A percentile compares a stretch with the other conserved stretches of the same genome.
Conservation (phyloP, 805 yeast genomes). For the Ogataea polymorpha region DNA sequence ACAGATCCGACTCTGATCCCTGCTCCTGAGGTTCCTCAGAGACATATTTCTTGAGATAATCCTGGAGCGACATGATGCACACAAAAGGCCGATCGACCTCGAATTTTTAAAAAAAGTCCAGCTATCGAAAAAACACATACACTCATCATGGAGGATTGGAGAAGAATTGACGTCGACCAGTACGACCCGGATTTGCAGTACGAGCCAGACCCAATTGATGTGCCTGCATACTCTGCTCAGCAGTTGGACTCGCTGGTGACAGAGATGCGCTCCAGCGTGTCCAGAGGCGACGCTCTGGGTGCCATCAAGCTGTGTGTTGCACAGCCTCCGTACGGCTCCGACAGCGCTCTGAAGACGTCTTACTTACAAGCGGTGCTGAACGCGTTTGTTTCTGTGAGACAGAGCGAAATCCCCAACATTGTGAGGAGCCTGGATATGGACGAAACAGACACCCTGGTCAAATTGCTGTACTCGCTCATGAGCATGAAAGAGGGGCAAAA, state of each 20-base stretch:
- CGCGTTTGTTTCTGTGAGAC: conserved; percentile 63
- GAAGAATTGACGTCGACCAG: conserved; percentile 92
- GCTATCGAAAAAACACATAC: conserved; percentile 4
- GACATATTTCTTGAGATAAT: conserved; percentile 8
- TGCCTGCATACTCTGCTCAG: conserved; percentile 44
- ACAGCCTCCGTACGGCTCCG: conserved; percentile 82
- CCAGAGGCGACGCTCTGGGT: conserved; percentile 68
- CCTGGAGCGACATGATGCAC: conserved; percentile 6
- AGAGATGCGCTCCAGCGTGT: conserved; percentile 58
- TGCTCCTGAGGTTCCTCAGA: not conserved
- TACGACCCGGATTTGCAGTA: conserved; percentile 73
- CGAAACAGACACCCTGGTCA: conserved; percentile 75
- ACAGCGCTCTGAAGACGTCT: conserved; percentile 49
- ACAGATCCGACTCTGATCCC: conserved; percentile 8
- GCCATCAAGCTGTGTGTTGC: conserved; percentile 65
- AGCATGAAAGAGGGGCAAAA: conserved; percentile 70
- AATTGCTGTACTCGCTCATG: conserved; percentile 87
- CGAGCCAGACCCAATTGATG: conserved; percentile 24
- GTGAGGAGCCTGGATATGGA: conserved; percentile 57
- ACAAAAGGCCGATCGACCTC: conserved; percentile 9
- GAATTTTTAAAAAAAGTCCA: not conserved
- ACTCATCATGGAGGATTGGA: conserved; percentile 66
- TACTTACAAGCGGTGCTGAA: conserved; percentile 62
- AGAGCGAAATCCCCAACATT: conserved; percentile 60
- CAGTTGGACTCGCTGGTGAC: conserved; percentile 55